Evolutionary conservation across 768 basidiomycete species (phyloP), one percentile per base, ranked within the genome.

Genomic region (Dioszegia aurantiaca): DNA sequence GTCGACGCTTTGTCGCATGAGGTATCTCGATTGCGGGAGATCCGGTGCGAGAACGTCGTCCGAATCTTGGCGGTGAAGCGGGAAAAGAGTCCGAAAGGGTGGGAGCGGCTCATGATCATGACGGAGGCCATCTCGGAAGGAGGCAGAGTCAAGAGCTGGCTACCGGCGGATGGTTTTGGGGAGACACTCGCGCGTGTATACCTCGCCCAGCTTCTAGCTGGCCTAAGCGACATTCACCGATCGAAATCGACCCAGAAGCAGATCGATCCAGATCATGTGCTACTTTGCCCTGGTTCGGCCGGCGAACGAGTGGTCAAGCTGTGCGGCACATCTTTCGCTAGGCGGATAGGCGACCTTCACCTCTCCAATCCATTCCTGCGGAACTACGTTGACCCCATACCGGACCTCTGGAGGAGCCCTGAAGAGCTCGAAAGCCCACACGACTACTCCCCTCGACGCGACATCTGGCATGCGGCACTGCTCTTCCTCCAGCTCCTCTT

Each of bases 401-500:
- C 81, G 42, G 74, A 81, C 76, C 64, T 79, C 77, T 77, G 87
- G 87, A 77, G 26, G n/a, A 49, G 27, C 0, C 84, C 84, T 59
- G 92, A 93, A 51, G 85, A 86, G 39, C 81, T 87, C 44, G 87
- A 89, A 37, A 87, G 87, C 24, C 86, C 86, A 0, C 80, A 90
- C n/a, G 69, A 83, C 0, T 92, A 92, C 72, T 87, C 88, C 9
- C 83, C 82, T 39, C 80, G 83, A 40, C 82, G 91, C 27, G 92
- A 95, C 67, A 85, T 94, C 10, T 90, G 92, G 77, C 82, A 84
- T 42, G 83, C 85, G 0, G 91, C 88, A 0, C 82, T 93, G 24
- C 81, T 90, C 1, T 78, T 92, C 37, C 67, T 91, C 51, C 89
- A 93, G 76, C 90, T 94, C 88, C 75, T 94, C 12, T 77, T 86